Percentiles rank a stretch among this genome's conserved stretches.
Conservation (phyloP, 345 rosid species). For the Conringia planisiliqua region DNA sequence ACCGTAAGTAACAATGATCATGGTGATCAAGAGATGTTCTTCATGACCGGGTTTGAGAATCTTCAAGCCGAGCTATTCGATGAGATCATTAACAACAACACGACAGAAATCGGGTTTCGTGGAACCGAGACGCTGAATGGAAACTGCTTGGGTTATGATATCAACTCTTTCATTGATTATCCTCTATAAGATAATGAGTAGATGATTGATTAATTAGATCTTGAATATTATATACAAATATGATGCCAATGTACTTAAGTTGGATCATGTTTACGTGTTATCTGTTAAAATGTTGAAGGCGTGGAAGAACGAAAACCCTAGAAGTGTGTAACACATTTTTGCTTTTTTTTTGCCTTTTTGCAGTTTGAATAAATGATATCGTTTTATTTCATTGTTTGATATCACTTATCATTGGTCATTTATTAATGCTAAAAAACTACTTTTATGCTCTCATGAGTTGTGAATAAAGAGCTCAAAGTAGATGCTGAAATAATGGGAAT, state of each 20-base stretch:
- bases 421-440: slow-evolving; percentile 3
- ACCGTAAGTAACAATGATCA: neutral
- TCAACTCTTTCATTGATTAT: slow-evolving; percentile 22
- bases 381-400: neutral
- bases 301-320: slow-evolving; percentile 21
- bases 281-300: neutral
- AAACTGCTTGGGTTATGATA: slow-evolving; percentile 11
- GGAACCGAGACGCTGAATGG: neutral
- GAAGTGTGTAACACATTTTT: neutral
- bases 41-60: slow-evolving; percentile 22
- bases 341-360: neutral
- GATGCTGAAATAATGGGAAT: slow-evolving; percentile 28
- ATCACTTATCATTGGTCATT: neutral
- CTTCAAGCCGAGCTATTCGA: neutral
- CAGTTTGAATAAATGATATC: slow-evolving; percentile 1
- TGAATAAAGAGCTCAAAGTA: slow-evolving; percentile 11
- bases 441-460: neutral
- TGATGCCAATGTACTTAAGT: neutral
- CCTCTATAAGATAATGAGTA: slow-evolving; percentile 12
- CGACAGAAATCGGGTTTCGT: neutral
- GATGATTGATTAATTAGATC: neutral
- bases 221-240: neutral
- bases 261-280: neutral
- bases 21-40: slow-evolving; percentile 17
- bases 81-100: neutral